Evolutionary conservation across 106 monocot genomes (phyloP).

Genomic region (Posidonia australis): DNA sequence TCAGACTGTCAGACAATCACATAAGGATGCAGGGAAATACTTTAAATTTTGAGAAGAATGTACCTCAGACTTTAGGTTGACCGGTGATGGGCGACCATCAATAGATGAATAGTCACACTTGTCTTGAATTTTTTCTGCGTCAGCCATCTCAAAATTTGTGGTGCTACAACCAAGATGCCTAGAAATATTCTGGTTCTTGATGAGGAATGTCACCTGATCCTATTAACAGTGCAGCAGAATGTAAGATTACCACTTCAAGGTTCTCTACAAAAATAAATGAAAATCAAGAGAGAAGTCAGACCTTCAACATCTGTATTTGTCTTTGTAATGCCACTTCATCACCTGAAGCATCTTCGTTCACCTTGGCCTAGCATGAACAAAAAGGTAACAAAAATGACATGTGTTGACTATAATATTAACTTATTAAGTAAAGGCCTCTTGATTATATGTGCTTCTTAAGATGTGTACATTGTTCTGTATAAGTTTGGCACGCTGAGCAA

Average conservation of each 20-base stretch:
- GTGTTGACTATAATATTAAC: not conserved
- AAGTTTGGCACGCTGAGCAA: constrained; percentile 73
- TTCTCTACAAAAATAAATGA: not conserved
- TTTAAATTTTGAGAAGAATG: not conserved
- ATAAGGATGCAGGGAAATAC: not conserved
- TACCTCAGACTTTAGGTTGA: constrained; percentile 25
- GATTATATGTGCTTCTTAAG: not conserved
- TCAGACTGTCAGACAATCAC: not conserved
- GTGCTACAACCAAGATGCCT: constrained; percentile 8
- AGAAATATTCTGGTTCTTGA: constrained; percentile 32
- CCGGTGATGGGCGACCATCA: constrained; percentile 2
- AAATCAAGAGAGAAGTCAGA: not conserved
- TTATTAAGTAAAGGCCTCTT: not conserved
- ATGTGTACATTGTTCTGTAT: constrained; percentile 73
- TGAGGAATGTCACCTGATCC: constrained; percentile 36
- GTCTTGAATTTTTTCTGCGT: constrained; percentile 4
- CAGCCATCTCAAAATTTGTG: constrained; percentile 11
- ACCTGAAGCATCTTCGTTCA: constrained; percentile 72
- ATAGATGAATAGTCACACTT: constrained; percentile 1
- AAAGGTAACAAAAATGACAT: not conserved
- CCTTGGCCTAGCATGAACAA: constrained; percentile 42
- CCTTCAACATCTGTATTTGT: constrained; percentile 50
- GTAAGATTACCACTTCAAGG: not conserved
- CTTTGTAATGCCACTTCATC: constrained; percentile 54
- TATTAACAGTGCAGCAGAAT: constrained; percentile 5